Percentiles rank a stretch among this genome's conserved stretches.
Evolutionary conservation across 805 yeast species (phyloP).

Genomic region (Yarrowia sp.): DNA sequence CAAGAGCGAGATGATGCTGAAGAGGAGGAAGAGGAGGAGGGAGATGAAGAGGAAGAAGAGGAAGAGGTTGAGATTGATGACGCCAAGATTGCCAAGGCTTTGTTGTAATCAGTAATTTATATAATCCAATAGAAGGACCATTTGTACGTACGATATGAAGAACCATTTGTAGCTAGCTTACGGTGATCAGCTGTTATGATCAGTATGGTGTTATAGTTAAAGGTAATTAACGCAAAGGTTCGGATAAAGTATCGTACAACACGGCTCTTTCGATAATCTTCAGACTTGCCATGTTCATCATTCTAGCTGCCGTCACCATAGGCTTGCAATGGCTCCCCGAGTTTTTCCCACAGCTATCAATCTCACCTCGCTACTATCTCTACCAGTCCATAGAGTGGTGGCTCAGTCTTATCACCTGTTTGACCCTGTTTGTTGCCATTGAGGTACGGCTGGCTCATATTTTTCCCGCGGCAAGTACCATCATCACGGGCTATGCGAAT

Average conservation of each 20-base stretch:
- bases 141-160: too few relatives aligned
- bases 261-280: background rate
- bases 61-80: slow-evolving; percentile 2
- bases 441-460: slow-evolving; percentile 8
- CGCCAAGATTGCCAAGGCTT: slow-evolving; percentile 8
- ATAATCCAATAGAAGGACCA: too few relatives aligned
- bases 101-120: slow-evolving; percentile 10
- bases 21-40: background rate
- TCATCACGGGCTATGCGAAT: background rate
- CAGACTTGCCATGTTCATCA: background rate
- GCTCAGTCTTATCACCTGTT: slow-evolving; percentile 2
- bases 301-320: background rate
- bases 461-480: background rate
- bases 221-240: background rate
- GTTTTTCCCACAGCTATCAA: background rate
- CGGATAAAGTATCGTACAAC: background rate
- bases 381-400: slow-evolving; percentile 4
- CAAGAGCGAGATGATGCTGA: background rate
- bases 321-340: slow-evolving; percentile 13
- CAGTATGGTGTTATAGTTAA: background rate
- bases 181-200: too few relatives aligned
- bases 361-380: background rate
- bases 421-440: background rate
- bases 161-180: too few relatives aligned
- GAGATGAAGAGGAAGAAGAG: background rate